Evolutionary conservation across 345 rosid species (phyloP).

Genomic region (Gossypium sturtianum): DNA sequence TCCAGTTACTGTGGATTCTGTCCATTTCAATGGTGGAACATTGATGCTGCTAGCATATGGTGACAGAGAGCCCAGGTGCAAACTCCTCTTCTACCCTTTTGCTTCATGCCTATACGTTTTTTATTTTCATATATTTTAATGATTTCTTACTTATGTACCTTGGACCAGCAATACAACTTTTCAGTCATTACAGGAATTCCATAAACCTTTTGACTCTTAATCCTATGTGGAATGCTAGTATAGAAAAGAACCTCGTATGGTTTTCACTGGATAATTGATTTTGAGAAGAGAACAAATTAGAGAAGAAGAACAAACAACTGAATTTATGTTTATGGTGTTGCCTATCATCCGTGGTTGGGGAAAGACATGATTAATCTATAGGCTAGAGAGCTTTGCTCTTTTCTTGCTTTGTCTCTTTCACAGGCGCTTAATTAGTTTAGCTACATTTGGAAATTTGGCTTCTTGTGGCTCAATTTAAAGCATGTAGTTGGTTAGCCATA

Average conservation of each 20-base stretch:
- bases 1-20: constrained; percentile 84
- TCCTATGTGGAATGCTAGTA: not conserved
- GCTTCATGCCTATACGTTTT: not conserved
- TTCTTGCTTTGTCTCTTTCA: constrained; percentile 2
- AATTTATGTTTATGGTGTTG: not conserved
- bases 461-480: not conserved
- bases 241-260: not conserved
- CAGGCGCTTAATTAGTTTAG: not conserved
- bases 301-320: not conserved
- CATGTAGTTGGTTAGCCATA: not conserved
- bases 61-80: constrained; percentile 86
- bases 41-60: constrained; percentile 82
- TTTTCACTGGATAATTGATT: not conserved
- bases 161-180: not conserved
- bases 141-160: not conserved
- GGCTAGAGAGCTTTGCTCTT: not conserved
- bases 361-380: not conserved
- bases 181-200: not conserved
- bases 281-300: not conserved
- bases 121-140: not conserved
- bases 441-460: not conserved
- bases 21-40: constrained; percentile 81
- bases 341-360: not conserved
- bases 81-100: not conserved
- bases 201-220: not conserved